phyloP scores from a whole-genome alignment of 2,329 filamentous ascomycete species.

The Aspergillus quadricinctus region DNA sequence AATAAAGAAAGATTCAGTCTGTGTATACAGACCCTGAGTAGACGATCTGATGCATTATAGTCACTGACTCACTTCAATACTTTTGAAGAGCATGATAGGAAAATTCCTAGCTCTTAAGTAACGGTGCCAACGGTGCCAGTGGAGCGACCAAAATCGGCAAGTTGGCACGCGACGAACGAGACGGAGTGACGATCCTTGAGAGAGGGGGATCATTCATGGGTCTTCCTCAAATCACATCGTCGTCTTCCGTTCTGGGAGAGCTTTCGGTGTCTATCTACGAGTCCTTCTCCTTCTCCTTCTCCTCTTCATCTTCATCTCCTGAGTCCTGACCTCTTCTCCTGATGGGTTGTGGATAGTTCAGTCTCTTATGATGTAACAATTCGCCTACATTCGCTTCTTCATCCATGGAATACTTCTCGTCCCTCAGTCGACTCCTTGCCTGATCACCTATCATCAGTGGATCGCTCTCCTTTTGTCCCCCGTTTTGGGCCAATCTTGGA shows the following conservation, averaged over 20 bases:
- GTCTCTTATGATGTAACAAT: background rate
- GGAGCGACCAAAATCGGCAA: background rate
- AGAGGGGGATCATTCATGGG: background rate
- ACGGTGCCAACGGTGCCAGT: background rate
- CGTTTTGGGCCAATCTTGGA: background rate
- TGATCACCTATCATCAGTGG: background rate
- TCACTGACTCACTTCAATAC: background rate
- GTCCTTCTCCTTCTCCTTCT: too few species aligned
- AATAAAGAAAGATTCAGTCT: background rate
- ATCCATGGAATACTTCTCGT: background rate
- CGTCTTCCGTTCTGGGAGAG: background rate
- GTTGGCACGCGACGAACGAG: background rate
- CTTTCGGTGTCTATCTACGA: background rate
- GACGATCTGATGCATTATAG: background rate
- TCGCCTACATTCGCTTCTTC: background rate
- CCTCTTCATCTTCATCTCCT: too few species aligned
- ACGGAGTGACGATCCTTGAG: background rate
- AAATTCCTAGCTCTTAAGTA: too few species aligned
- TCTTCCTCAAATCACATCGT: background rate
- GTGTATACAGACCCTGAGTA: too few species aligned
- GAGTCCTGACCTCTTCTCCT: too few species aligned
- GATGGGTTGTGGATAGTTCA: background rate
- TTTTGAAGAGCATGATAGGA: too few species aligned
- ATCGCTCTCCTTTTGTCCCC: background rate
- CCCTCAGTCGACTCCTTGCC: background rate